Base-by-base conservation (phyloP, 2,329 filamentous ascomycete species). In the Calonectria crousiana region DNA sequence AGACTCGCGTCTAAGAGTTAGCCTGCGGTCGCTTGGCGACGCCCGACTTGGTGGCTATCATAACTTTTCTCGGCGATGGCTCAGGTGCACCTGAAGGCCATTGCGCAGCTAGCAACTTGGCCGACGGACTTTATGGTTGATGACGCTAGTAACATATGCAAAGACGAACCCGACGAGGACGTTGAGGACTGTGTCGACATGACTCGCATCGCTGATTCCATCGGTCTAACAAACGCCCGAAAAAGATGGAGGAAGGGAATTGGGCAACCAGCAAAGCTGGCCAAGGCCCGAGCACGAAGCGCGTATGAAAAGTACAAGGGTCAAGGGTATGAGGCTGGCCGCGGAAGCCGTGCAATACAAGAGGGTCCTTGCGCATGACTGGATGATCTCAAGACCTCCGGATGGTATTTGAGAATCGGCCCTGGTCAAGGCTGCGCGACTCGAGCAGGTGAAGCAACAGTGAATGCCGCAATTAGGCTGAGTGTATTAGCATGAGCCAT, bases 301-400 rank as follows among this genome's bases (percentile, higher is more conserved):
- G 78, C 65, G 56, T n/a, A 34, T n/a, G 34, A 38, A 23, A 38
- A 23, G 34, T 38, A 26, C 56, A 62, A 23, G 56, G 34, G 34
- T 41, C 56, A 62, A 20, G 56, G 56, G 14, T 23, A 36, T 26
- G n/a, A 36, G 56, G 65, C 47, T 41, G 34, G 32, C 11, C 56
- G n/a, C 36, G 52, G 44, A 47, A 47, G 6, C 20, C 44, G 44
- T 47, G n/a, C 1, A 62, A 56, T n/a, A 32, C 16, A 51, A n/a
- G 26, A 34, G 58, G 36, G 47, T 20, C 38, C n/a, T n/a, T 60
- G 62, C 30, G 34, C 41, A 53, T 26, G 41, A 66, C 53, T 76
- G 53, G 66, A 47, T 65, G 51, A 71, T 67, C 70, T 71, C 78
- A 71, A 72, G 68, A 79, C 78, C 72, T 73, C 72, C 73, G 78